Base-by-base conservation (phyloP, 108 stramenopile species). In the Aurantiochytrium sp. region DNA sequence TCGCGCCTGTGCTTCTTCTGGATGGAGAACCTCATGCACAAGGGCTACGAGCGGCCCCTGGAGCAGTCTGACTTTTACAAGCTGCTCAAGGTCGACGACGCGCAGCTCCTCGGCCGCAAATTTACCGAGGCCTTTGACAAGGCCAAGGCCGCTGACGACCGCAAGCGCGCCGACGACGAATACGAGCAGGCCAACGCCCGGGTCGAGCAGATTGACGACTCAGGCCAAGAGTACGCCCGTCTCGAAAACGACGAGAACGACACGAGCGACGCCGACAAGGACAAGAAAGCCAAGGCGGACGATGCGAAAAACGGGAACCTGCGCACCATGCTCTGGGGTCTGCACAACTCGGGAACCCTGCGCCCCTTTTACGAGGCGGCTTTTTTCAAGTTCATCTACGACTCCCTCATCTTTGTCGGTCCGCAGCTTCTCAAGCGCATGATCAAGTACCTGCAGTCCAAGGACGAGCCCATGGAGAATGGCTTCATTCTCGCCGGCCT, bases 341-440 rank as follows among this genome's bases (percentile, higher is more conserved):
- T 81, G 12, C 73, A 81, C 73, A 41, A 48, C 73, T 22, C 73
- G 6, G 73, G 73, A 6, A 81, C 30, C 19, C 45, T 81, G 42
- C 21, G 24, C 6, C 73, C 73, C 30, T 88, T 85, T 24, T 86
- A 86, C 55, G 50, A 50, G 54, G 88, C 88, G 21, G n/a, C 86
- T 1, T 32, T 92, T 12, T 85, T 96, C 45, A 97, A 98, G 89
- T 87, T 97, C 30, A 55, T 95, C 31, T 96, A 98, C 87, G 97
- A 98, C 86, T 8, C 53, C 0, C 87, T 93, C 31, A 52, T 96
- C 27, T 97, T 96, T 91, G 96, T 98, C 3, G 96, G 96, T 12
- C 96, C 96, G 10, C 91, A 94, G 68, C 94, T 96, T 1, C 91
- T 97, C 68, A 92, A 97, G 55, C 87, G 81, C 27, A 87, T 97